Percentiles rank a stretch among this genome's conserved stretches.
Evolutionary conservation across 75 land plant genomes (phyloP).

Genomic region (Adiantum capillusveneris): DNA sequence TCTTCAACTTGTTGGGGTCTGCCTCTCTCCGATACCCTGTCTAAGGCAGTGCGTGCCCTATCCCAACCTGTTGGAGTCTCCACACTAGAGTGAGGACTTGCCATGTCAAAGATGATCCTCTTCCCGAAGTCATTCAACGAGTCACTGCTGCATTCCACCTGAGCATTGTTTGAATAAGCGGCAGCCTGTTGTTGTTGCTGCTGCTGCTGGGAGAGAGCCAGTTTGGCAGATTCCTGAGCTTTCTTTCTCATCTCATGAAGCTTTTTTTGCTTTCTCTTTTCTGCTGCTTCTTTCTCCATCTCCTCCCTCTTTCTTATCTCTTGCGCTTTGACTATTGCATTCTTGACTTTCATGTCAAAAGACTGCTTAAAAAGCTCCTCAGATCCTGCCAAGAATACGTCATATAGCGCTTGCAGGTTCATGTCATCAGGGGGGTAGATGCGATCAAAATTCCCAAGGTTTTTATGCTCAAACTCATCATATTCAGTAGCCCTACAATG

Average conservation of each 20-base stretch:
- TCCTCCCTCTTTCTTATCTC: slow-evolving; percentile 23
- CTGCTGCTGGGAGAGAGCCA: slow-evolving; percentile 2
- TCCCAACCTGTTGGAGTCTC: slow-evolving; percentile 5
- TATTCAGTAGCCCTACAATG: slow-evolving; percentile 8
- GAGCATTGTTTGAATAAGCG: neutral
- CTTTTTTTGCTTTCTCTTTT: slow-evolving; percentile 6
- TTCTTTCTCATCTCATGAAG: slow-evolving; percentile 10
- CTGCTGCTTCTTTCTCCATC: slow-evolving; percentile 16
- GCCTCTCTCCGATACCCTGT: neutral
- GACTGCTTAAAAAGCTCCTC: slow-evolving; percentile 27
- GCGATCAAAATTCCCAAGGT: slow-evolving; percentile 25
- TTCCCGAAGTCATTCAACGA: slow-evolving; percentile 1
- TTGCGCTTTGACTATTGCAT: slow-evolving; percentile 17
- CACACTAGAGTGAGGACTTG: slow-evolving; percentile 2
- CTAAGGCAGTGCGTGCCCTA: neutral
- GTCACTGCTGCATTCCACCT: neutral
- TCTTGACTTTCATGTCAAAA: slow-evolving; percentile 31
- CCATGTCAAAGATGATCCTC: slow-evolving; percentile 4
- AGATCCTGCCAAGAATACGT: slow-evolving; percentile 19
- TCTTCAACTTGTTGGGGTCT: neutral
- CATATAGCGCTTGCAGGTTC: slow-evolving; percentile 17
- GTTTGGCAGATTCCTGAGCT: slow-evolving; percentile 17
- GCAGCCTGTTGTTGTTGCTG: neutral
- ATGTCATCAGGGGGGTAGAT: slow-evolving; percentile 24
- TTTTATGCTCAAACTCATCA: slow-evolving; percentile 18